These are phyloP conservation scores for Tetrahymena elliotti DNA, from an alignment of 73 alveolate species.

Conservation along the genomic window DNA sequence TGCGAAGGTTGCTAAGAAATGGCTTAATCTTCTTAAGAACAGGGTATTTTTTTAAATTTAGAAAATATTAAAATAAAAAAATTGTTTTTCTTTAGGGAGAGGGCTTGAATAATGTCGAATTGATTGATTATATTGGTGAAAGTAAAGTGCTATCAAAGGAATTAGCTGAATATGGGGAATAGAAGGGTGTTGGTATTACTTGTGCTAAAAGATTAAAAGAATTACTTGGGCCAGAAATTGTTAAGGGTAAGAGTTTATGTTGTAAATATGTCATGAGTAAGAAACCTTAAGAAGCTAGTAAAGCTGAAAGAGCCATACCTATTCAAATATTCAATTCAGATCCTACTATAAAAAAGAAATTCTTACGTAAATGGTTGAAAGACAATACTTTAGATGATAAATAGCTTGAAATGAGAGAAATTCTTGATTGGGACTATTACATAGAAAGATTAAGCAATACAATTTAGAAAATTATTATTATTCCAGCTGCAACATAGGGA, in stretches of 20 bases:
- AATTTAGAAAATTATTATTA: constrained; percentile 73
- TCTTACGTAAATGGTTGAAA: constrained; percentile 93
- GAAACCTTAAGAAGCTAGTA: constrained; percentile 93
- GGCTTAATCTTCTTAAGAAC: constrained; percentile 44
- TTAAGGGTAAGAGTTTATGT: constrained; percentile 92
- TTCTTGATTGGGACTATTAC: constrained; percentile 99
- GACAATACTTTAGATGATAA: constrained; percentile 63
- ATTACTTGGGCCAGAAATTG: constrained; percentile 88
- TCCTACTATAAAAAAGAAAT: constrained; percentile 76
- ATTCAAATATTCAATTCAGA: constrained; percentile 88
- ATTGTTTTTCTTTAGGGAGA: constrained; percentile 65
- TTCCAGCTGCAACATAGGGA: constrained; percentile 80
- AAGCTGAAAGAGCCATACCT: constrained; percentile 98
- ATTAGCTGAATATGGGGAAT: constrained; percentile 82
- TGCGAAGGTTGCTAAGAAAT: constrained; percentile 74
- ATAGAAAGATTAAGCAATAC: constrained; percentile 96
- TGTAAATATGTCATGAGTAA: constrained; percentile 90
- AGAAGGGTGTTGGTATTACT: constrained; percentile 90
- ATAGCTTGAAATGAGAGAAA: constrained; percentile 89
- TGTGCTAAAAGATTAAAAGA: constrained; percentile 97
- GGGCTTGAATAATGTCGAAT: constrained; percentile 82
- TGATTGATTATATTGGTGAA: constrained; percentile 90
- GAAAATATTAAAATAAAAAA: constrained; percentile 75
- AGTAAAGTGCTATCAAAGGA: constrained; percentile 78
- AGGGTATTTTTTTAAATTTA: constrained; percentile 57